Percentiles rank a stretch among this genome's conserved stretches.
Conservation (phyloP, 2,329 filamentous ascomycete genomes). For the Ceratocystis eucalypticola region DNA sequence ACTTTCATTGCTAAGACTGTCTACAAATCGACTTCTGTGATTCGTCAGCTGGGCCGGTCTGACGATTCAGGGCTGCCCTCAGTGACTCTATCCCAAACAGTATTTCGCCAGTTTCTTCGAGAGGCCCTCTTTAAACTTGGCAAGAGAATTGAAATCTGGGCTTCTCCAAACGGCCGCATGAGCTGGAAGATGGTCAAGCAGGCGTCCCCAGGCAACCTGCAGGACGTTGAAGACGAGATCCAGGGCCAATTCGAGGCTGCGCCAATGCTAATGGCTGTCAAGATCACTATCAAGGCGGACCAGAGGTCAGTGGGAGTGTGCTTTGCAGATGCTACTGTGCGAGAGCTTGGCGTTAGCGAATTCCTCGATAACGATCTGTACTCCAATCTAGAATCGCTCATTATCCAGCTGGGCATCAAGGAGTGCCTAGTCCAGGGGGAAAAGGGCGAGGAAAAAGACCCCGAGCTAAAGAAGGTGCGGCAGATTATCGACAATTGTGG, state of each 20-base stretch:
- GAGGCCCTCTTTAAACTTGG: constrained; percentile 86
- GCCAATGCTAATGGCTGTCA: constrained; percentile 90
- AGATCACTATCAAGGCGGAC: constrained; percentile 72
- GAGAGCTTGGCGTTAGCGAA: constrained; percentile 91
- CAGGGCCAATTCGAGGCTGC: constrained; percentile 75
- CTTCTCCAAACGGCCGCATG: constrained; percentile 60
- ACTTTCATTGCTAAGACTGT: constrained; percentile 72
- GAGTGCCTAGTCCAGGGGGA: constrained; percentile 83
- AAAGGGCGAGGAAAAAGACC: constrained; percentile 67
- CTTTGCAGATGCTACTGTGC: constrained; percentile 91
- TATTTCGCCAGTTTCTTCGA: constrained; percentile 88
- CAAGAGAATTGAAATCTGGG: constrained; percentile 84
- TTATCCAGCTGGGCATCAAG: constrained; percentile 91
- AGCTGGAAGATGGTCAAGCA: constrained; percentile 88
- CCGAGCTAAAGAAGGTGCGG: constrained; percentile 73
- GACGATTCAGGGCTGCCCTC: constrained; percentile 78
- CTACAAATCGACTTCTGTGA: constrained; percentile 94
- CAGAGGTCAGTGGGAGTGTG: constrained; percentile 88
- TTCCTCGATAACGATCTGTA: constrained; percentile 98
- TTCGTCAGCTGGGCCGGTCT: constrained; percentile 74
- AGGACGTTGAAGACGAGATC: constrained; percentile 92
- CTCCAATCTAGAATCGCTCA: constrained; percentile 90
- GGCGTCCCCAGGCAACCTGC: constrained; percentile 88
- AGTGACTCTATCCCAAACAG: constrained; percentile 88
- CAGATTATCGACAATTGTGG: constrained; percentile 88